A percentile compares a stretch with the other conserved stretches of the same genome.
phyloP scores from a whole-genome alignment of 106 monocot species.

The Apostasia shenzhenica region DNA sequence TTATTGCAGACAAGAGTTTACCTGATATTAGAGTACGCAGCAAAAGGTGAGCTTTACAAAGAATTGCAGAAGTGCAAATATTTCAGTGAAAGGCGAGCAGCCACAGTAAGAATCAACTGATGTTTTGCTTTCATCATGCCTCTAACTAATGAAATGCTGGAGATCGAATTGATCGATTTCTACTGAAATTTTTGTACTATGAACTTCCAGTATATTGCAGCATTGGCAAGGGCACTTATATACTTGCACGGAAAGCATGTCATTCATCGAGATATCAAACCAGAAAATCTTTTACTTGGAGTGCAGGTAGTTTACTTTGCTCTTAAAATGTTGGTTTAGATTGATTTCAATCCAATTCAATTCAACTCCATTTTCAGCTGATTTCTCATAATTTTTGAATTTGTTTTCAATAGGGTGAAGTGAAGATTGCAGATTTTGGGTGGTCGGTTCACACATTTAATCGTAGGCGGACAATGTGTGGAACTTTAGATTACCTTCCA shows the following conservation, averaged over 20 bases:
- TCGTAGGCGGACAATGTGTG: conserved; percentile 87
- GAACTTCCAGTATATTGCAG: conserved; percentile 67
- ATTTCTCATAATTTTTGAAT: not conserved
- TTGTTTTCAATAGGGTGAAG: conserved; percentile 55
- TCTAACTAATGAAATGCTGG: not conserved
- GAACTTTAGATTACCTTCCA: conserved; percentile 94
- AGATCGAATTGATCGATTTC: not conserved
- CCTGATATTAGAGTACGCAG: conserved; percentile 89
- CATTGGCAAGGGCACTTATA: conserved; percentile 77
- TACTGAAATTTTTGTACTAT: not conserved
- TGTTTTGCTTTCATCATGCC: conserved; percentile 1
- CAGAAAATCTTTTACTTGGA: conserved; percentile 91
- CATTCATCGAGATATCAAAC: conserved; percentile 98
- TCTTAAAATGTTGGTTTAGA: not conserved
- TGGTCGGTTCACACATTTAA: conserved; percentile 99
- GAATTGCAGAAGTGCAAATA: conserved; percentile 91
- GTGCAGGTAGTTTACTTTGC: conserved; percentile 41
- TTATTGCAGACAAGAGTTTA: conserved; percentile 81
- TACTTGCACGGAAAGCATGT: conserved; percentile 99
- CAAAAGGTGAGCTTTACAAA: conserved; percentile 96
- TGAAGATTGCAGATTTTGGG: conserved; percentile 99
- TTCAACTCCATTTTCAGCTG: not conserved
- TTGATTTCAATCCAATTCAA: not conserved
- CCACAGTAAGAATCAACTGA: conserved; percentile 55
- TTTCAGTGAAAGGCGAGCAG: conserved; percentile 89